Conservation (phyloP, 345 rosid genomes). For the Aurinia saxatilis region DNA sequence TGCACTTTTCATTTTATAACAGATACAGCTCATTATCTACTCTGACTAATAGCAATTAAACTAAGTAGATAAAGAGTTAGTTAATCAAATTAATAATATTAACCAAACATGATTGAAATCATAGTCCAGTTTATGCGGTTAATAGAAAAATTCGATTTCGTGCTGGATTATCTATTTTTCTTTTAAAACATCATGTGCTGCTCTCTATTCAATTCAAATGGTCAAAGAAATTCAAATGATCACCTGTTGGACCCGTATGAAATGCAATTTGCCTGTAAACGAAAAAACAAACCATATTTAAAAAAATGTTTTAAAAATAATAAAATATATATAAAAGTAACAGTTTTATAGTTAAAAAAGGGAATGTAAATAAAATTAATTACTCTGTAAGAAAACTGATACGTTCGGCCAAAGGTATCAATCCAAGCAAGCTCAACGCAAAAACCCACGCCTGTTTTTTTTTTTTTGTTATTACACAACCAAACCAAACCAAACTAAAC, state of each 20-base stretch:
- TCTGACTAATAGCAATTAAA: too few relatives aligned
- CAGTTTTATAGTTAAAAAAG: too few relatives aligned
- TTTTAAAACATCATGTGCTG: not conserved
- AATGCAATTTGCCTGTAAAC: conserved; percentile 76
- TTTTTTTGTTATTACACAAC: not conserved
- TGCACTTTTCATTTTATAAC: too few relatives aligned
- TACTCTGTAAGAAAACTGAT: conserved; percentile 93
- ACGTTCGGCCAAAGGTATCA: conserved; percentile 76
- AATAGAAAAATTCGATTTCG: too few relatives aligned
- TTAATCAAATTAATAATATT: too few relatives aligned
- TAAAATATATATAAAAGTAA: not conserved
- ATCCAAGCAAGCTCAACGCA: conserved; percentile 72
- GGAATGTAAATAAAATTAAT: not conserved
- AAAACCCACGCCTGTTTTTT: conserved; percentile 68
- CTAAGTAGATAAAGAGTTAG: too few relatives aligned
- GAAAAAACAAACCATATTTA: not conserved
- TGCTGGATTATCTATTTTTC: not conserved
- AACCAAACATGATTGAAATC: not conserved
- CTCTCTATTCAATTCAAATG: not conserved
- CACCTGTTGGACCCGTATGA: conserved; percentile 95
- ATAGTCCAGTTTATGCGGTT: not conserved
- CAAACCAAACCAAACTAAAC: not conserved
- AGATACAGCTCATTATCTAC: too few relatives aligned
- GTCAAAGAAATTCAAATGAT: not conserved
- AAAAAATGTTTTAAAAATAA: not conserved